Evolutionary conservation across 805 yeast species (phyloP), one percentile per base, ranked within the genome.

Genomic region (Candida glaebosa): DNA sequence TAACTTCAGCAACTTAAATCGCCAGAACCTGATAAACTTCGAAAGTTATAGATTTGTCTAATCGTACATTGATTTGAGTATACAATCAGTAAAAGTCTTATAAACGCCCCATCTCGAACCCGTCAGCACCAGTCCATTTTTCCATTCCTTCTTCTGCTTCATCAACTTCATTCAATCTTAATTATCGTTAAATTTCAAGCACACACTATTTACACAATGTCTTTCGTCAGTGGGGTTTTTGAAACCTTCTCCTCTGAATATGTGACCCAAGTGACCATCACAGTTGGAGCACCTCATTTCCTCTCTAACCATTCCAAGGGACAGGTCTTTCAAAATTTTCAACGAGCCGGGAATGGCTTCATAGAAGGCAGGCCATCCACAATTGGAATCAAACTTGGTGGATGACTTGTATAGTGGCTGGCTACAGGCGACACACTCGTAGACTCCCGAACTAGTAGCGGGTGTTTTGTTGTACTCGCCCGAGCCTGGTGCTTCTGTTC

Each of bases 291-390:
- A 93, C 47, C 84, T 73, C 82, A 93, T 90, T 60, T 93, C 99
- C 9, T 81, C 87, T 47, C 99, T 74, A 10, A 67, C 70, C 93
- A 84, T 89, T 0, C 98, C 98, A 38, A 67, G 63, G 5, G 82
- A 61, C 0, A 43, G 53, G 60, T 93, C 99, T 15, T 68, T 72
- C 44, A 75, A 63, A 9, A 83, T 70, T 16, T 62, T 72, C 31
- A 93, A 73, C 4, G 96, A 73, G 0, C 89, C 90, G 0, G 96
- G 95, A 31, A 87, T 68, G 1, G 95, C 96, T 43, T 87, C 84
- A 61, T 83, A 91, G 62, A 93, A 93, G 0, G 96, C 90, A 1
- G 99, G 99, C 99, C 99, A 93, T 2, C 99, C 99, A 62, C 99
- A 93, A 40, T 88, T 88, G 9, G 96, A 79, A 43, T 84, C 82